Base-by-base conservation (phyloP, 2,329 filamentous ascomycete species). In the Elsinoe fawcettii region DNA sequence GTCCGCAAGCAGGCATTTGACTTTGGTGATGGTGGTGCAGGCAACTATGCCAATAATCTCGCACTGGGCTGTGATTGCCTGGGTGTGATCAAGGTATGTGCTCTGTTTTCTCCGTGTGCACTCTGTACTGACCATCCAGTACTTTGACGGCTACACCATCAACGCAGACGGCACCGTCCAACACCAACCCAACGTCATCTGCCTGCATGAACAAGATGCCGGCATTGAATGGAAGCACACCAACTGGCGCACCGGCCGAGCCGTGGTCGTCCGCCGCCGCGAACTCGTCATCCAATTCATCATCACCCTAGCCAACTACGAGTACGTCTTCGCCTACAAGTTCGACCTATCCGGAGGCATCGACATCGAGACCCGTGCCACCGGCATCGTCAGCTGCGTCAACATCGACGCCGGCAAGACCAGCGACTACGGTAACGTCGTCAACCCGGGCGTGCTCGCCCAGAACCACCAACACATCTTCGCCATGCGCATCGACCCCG, bases 381-480 rank as follows among this genome's bases (percentile, higher is more conserved):
- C 84, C 0, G 85, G 85, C 1, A 84, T 88, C 56, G 76, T 88
- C 11, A 81, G 77, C 5, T 79, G 82, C 1, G 76, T 82, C 22
- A 77, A 80, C 30, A 83, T 86, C 57, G 81, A 81, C 49, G 74
- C 77, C 3, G 78, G 77, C 39, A 78, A 79, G 62, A 79, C 76
- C 1, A 70, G 66, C 7, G 64, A 70, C 3, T 64, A 62, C 46
- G 64, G 63, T 53, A 87, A 81, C 56, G 78, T 85, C 2, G 84
- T 88, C 1, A 75, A 77, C 0, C 79, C 81, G 0, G 85, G 85
- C 0, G 80, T 84, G 0, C 71, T 88, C 1, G 85, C 85, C 0
- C 82, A 83, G 60, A 83, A 86, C 67, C 85, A 88, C 62, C 85
- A 88, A 66, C 85, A 88, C 69, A 76, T 88, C 43, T 87, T 88